A percentile compares a stretch with the other conserved stretches of the same genome.
Conservation (phyloP, 2,329 filamentous ascomycete genomes). For the Xylaria sp. region DNA sequence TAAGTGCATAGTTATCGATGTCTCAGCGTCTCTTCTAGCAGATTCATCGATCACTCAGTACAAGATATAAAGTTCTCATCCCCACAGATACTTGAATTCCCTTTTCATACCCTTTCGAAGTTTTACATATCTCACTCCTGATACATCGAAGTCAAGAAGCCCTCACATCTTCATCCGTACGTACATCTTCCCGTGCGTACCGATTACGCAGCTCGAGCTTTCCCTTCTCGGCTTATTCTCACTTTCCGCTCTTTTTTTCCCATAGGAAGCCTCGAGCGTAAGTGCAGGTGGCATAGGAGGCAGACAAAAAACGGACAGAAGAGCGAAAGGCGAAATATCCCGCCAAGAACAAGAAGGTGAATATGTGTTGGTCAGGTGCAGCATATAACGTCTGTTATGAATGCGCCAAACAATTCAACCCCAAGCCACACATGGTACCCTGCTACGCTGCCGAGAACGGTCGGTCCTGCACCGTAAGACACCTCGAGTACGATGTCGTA, state of each 20-base stretch:
- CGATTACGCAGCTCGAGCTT: too few relatives aligned
- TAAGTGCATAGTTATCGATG: neutral
- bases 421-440: conserved; percentile 1
- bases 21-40: neutral
- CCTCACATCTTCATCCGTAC: too few relatives aligned
- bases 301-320: neutral
- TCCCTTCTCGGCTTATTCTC: neutral
- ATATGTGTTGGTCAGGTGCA: conserved; percentile 27
- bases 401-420: conserved; percentile 27
- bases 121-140: too few relatives aligned
- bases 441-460: conserved; percentile 22
- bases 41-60: too few relatives aligned
- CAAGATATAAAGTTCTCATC: too few relatives aligned
- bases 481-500: neutral
- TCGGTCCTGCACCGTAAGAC: neutral
- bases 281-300: neutral
- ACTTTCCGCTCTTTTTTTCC: neutral
- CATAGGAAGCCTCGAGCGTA: too few relatives aligned
- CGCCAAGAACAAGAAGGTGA: neutral
- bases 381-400: conserved; percentile 32
- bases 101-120: too few relatives aligned
- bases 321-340: neutral
- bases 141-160: too few relatives aligned
- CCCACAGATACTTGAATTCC: too few relatives aligned
- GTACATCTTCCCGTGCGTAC: too few relatives aligned